Base-by-base conservation (phyloP, 2,329 filamentous ascomycete species). In the Pseudogymnoascus sp. region DNA sequence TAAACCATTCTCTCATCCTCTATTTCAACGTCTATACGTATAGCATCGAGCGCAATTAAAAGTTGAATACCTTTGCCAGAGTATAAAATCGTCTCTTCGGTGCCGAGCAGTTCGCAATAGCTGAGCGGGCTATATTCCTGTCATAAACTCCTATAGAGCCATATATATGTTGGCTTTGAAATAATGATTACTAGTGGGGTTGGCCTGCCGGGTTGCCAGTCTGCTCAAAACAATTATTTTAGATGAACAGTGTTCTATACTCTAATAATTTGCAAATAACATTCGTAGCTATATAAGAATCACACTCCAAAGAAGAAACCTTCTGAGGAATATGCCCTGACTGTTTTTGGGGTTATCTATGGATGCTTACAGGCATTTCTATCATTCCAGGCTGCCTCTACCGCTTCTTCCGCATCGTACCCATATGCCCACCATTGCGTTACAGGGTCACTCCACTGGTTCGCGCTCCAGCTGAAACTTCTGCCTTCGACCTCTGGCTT, bases 381-480 rank as follows among this genome's bases (percentile, higher is more conserved):
- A 16, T 39, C n/a, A 19, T 39, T 60, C 67, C 67, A 67, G 6
- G 58, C 64, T 10, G 62, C 49, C 41, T 58, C 33, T 19, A 66
- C 55, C 19, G 41, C 64, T 29, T 63, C 66, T 62, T 77, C 73
- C 14, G 71, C 74, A 64, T 78, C 74, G 66, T 77, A 78, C 1
- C 74, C 75, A 66, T 77, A 78, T 21, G 74, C 71, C 59, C 76
- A 74, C 60, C 74, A 67, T 39, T 76, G 74, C 3, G 72, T 75
- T 16, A 70, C 68, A 8, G 76, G 74, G 64, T 77, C 74, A 7
- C 72, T 74, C 64, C 77, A 77, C 39, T 77, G 70, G 64, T 78
- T 78, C 14, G 73, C 68, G 65, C 74, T 77, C n/a, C 69, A 66
- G 37, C 73, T 64, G 10, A 70, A 71, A 58, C 72, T 69, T 60